These are phyloP conservation scores for Talaromyces wortmannii DNA, from an alignment of 495 filamentous ascomycete species.

Conservation along the genomic window DNA sequence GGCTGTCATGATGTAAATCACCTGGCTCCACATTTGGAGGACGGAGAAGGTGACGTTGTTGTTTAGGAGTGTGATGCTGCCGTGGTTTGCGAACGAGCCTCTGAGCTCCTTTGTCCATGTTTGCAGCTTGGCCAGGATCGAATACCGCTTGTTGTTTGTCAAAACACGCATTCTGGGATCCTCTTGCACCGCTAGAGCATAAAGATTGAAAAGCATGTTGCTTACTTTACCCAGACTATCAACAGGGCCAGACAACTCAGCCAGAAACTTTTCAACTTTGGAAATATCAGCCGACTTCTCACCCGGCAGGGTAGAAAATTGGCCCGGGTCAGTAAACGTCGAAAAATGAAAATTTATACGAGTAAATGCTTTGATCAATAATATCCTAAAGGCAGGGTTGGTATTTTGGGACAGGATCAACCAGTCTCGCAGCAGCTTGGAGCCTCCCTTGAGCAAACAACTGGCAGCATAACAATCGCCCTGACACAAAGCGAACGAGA, in stretches of 20 bases:
- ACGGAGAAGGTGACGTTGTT: conserved; percentile 2
- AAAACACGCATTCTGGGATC: not conserved
- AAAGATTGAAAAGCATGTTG: conserved; percentile 2
- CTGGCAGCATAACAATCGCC: conserved; percentile 30
- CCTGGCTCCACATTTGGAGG: conserved; percentile 9
- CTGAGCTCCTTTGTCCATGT: conserved; percentile 2
- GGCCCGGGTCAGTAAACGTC: not conserved
- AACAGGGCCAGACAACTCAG: not conserved
- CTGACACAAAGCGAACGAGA: conserved; percentile 40
- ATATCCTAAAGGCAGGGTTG: not conserved
- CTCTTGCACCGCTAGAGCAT: not conserved
- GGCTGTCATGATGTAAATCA: conserved; percentile 5
- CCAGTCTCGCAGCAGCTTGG: conserved; percentile 9
- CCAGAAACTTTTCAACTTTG: not conserved
- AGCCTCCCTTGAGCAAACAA: conserved; percentile 8
- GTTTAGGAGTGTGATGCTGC: not conserved
- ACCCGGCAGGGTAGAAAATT: not conserved
- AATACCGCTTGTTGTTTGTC: not conserved
- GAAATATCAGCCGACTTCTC: not conserved
- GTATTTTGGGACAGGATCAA: not conserved
- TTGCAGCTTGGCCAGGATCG: conserved; percentile 4
- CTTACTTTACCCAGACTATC: not conserved
- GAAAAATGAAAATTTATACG: not conserved
- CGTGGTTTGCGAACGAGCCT: not conserved
- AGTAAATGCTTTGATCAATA: conserved; percentile 1